Evolutionary conservation across 805 yeast genomes (phyloP).

Genomic region (Tetrapisispora namnaoensis): DNA sequence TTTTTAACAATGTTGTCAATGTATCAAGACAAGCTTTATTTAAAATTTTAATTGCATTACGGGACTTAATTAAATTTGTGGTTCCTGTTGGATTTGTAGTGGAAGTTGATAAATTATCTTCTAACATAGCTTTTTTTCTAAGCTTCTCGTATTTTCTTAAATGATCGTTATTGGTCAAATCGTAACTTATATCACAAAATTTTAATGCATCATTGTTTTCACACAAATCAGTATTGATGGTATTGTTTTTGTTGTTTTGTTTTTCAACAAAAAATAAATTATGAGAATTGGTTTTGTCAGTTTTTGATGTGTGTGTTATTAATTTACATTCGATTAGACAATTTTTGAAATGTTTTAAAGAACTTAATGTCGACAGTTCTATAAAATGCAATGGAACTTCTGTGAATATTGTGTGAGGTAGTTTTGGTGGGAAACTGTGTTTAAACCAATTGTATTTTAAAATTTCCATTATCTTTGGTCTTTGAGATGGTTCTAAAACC

Average conservation of each 20-base stretch:
- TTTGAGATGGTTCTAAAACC: constrained; percentile 62
- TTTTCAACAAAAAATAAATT: constrained; percentile 33
- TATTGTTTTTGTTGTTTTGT: constrained; percentile 62
- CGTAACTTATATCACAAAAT: background rate
- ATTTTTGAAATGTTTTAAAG: constrained; percentile 55
- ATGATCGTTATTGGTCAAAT: background rate
- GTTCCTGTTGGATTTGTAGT: constrained; percentile 15
- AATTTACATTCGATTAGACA: constrained; percentile 23
- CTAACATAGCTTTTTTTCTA: background rate
- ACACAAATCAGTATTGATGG: background rate
- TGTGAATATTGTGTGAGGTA: constrained; percentile 35
- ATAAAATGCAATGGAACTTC: constrained; percentile 54
- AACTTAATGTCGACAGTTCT: constrained; percentile 47
- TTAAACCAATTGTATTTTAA: constrained; percentile 80
- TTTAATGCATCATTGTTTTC: background rate
- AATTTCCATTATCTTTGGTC: constrained; percentile 76
- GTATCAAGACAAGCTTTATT: constrained; percentile 38
- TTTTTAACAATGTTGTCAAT: constrained; percentile 34
- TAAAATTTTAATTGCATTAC: constrained; percentile 29
- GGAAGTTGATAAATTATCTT: background rate
- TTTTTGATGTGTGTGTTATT: background rate
- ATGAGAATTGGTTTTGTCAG: background rate
- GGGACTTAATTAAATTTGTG: constrained; percentile 29
- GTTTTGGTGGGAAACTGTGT: constrained; percentile 76
- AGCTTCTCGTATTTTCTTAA: background rate